Evolutionary conservation across 371 early-diverging fungal species (phyloP), one percentile per base, ranked within the genome.

Genomic region (Haplosporangium sp.): DNA sequence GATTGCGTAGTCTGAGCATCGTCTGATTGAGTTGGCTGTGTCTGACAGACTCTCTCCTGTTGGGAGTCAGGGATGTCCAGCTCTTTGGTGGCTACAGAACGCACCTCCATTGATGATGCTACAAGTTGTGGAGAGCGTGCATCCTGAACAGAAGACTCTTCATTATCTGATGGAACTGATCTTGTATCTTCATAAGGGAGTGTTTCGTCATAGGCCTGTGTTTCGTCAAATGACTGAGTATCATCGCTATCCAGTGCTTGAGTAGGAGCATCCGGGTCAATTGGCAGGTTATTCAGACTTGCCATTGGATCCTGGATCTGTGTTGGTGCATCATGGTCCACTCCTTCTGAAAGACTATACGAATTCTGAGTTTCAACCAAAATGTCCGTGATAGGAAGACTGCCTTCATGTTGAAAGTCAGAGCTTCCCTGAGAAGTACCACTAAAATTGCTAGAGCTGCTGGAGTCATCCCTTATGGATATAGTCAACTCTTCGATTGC

Each of bases 21-120:
- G 4, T 40, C 69, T 39, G 58, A 56, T 47, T 61, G 62, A 38
- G 57, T 55, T 4, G 57, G 52, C 17, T 61, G 69, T 40, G 69
- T 68, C 10, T 61, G 52, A 15, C 61, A 52, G 40, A 68, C 45
- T 17, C 39, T 59, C 11, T 60, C 67, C 48, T 58, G 58, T 39
- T 58, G 58, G 19, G 34, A 45, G 13, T 39, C 45, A 9, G 58
- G 6, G 35, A 44, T 44, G 37, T 44, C 59, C 4, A 15, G 47
- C n/a, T 59, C 48, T 19, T 20, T 19, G 13, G 6, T 37, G 27
- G 11, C 38, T 10, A 19, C 66, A 20, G 5, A 44, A 37, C 8
- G 38, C 27, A 35, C 8, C 38, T 67, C 58, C 10, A 35, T 6
- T 7, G 42, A 56, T 1, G 66, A 39, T 9, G 58, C 58, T 7